These are phyloP conservation scores for Pseudonitzschia multistriata DNA, from an alignment of 108 stramenopile species.

Conservation along the genomic window DNA sequence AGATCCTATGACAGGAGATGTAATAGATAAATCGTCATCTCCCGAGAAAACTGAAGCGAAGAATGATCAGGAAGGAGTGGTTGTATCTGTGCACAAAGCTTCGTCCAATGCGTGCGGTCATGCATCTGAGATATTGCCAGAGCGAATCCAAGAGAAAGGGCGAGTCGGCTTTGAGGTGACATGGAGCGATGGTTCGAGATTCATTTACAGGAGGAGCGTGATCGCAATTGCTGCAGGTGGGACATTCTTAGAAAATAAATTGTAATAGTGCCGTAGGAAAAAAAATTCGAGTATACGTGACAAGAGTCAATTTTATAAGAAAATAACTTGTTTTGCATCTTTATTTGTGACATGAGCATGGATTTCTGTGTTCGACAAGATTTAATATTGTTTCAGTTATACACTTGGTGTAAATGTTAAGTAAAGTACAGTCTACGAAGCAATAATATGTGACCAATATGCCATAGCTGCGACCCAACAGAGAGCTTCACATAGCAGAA, in stretches of 20 bases:
- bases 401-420: background rate
- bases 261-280: background rate
- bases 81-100: constrained; percentile 32
- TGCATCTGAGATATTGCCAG: constrained; percentile 43
- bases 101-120: constrained; percentile 4
- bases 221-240: constrained; percentile 76
- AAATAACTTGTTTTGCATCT: background rate
- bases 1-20: constrained; percentile 74
- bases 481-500: constrained; percentile 1
- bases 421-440: background rate
- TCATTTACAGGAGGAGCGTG: constrained; percentile 74
- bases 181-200: constrained; percentile 81
- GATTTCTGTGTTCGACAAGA: background rate
- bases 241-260: constrained; percentile 3
- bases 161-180: constrained; percentile 80
- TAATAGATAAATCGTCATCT: background rate
- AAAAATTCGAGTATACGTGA: background rate
- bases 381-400: background rate
- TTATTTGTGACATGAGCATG: background rate
- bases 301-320: background rate
- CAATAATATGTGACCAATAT: constrained; percentile 3
- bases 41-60: constrained; percentile 20
- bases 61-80: background rate
- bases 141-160: constrained; percentile 67
- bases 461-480: background rate